Evolutionary conservation across 2,329 filamentous ascomycete genomes (phyloP).

Genomic region (Arthrobotrys sinensis): DNA sequence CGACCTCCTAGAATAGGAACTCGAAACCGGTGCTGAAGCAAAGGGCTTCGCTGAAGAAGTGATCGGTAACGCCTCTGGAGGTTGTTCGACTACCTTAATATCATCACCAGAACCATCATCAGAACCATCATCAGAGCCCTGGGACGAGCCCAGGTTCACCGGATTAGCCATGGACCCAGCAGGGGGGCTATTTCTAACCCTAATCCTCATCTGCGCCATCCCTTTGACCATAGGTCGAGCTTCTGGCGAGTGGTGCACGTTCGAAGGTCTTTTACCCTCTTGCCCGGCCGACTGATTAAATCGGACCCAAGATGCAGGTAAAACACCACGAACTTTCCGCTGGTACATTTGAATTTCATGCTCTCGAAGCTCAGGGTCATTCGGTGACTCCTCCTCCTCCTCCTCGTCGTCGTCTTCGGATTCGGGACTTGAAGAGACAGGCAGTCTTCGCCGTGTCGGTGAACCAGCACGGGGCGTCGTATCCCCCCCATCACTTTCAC

Average conservation of each 20-base stretch:
- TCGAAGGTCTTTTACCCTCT: not conserved
- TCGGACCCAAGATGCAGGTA: slow-evolving; percentile 53
- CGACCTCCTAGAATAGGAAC: not conserved
- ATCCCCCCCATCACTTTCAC: slow-evolving; percentile 40
- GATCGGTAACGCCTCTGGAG: not conserved
- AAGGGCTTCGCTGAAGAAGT: not conserved
- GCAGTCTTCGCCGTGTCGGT: not conserved
- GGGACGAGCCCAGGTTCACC: slow-evolving; percentile 35
- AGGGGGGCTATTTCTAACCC: slow-evolving; percentile 37
- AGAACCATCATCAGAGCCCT: slow-evolving; percentile 38
- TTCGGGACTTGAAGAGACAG: not conserved
- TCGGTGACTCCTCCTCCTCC: slow-evolving; percentile 30
- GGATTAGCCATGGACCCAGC: slow-evolving; percentile 48
- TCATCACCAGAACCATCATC: not conserved
- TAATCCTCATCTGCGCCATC: slow-evolving; percentile 56
- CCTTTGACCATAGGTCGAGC: slow-evolving; percentile 47
- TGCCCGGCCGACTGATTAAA: slow-evolving; percentile 38
- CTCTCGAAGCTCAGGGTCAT: slow-evolving; percentile 29
- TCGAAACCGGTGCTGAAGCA: not conserved
- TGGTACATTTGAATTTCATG: slow-evolving; percentile 44
- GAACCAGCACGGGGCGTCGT: slow-evolving; percentile 19
- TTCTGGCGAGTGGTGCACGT: slow-evolving; percentile 29
- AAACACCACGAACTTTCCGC: slow-evolving; percentile 48
- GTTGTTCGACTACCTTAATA: slow-evolving; percentile 1
- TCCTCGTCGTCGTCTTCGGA: slow-evolving; percentile 26